phyloP scores from a whole-genome alignment of 73 alveolate species.

The Halteria grandinella region DNA sequence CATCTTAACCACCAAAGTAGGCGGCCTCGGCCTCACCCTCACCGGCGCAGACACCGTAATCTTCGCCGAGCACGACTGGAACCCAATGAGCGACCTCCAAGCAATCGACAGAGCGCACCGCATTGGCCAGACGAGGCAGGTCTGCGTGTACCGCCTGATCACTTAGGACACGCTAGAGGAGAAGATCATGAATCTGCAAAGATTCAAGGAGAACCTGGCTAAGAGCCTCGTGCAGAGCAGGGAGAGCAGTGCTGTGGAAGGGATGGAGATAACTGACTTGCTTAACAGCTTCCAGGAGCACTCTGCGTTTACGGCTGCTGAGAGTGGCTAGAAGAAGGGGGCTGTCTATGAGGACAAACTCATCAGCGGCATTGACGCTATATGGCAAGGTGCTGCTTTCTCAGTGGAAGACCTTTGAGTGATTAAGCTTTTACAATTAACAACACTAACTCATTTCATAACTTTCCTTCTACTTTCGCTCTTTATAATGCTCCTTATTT shows the following conservation, averaged over 20 bases:
- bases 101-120: slow-evolving; percentile 99
- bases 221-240: slow-evolving; percentile 84
- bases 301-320: too few species aligned
- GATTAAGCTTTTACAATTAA: too few species aligned
- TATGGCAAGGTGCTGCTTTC: slow-evolving; percentile 52
- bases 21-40: slow-evolving; percentile 99
- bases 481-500: too few species aligned
- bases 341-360: slow-evolving; percentile 34
- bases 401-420: too few species aligned
- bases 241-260: slow-evolving; percentile 39
- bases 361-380: slow-evolving; percentile 24
- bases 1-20: slow-evolving; percentile 96
- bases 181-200: slow-evolving; percentile 93
- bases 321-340: not conserved
- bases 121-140: slow-evolving; percentile 98
- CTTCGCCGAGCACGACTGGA: slow-evolving; percentile 99
- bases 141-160: slow-evolving; percentile 96
- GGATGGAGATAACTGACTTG: slow-evolving; percentile 42
- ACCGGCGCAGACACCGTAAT: slow-evolving; percentile 99
- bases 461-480: too few species aligned
- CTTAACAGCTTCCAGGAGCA: slow-evolving; percentile 50
- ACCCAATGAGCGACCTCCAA: slow-evolving; percentile 97
- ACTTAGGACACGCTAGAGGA: slow-evolving; percentile 95
- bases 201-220: slow-evolving; percentile 91
- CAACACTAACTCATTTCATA: too few species aligned